Conservation (phyloP, 768 basidiomycete species). For the Tubosaeta brunneosetosa region DNA sequence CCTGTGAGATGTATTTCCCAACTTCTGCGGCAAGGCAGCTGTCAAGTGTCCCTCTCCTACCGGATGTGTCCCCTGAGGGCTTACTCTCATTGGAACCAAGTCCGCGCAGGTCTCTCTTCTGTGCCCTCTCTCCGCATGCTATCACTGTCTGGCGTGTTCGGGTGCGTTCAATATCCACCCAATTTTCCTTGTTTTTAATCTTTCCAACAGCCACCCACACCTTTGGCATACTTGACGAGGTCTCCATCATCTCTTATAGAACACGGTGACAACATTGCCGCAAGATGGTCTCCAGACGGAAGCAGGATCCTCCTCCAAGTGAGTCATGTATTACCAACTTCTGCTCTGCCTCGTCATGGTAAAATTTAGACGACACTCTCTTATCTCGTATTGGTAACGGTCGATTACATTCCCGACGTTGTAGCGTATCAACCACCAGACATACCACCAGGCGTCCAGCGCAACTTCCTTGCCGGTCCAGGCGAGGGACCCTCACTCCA, state of each 20-base stretch:
- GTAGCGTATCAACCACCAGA: slow-evolving; percentile 54
- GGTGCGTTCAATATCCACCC: slow-evolving; percentile 39
- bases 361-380: slow-evolving; percentile 67
- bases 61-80: slow-evolving; percentile 54
- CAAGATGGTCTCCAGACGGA: slow-evolving; percentile 83
- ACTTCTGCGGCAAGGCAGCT: slow-evolving; percentile 74
- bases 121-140: slow-evolving; percentile 64
- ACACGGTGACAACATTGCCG: slow-evolving; percentile 75
- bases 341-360: not conserved
- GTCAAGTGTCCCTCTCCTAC: slow-evolving; percentile 63
- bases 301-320: slow-evolving; percentile 77
- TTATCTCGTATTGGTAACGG: slow-evolving; percentile 69
- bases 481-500: slow-evolving; percentile 75
- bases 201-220: slow-evolving; percentile 55
- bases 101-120: slow-evolving; percentile 74
- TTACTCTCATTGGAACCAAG: slow-evolving; percentile 58
- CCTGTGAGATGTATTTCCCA: slow-evolving; percentile 71
- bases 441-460: slow-evolving; percentile 44
- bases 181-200: not conserved
- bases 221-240: slow-evolving; percentile 69
- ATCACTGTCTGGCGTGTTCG: slow-evolving; percentile 79
- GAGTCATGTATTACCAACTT: slow-evolving; percentile 21
- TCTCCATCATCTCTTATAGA: slow-evolving; percentile 72
- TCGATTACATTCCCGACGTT: slow-evolving; percentile 54
- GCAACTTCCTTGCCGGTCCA: slow-evolving; percentile 70